Evolutionary conservation across 352 stramenopile genomes (phyloP).

Genomic region (Synura sp.): DNA sequence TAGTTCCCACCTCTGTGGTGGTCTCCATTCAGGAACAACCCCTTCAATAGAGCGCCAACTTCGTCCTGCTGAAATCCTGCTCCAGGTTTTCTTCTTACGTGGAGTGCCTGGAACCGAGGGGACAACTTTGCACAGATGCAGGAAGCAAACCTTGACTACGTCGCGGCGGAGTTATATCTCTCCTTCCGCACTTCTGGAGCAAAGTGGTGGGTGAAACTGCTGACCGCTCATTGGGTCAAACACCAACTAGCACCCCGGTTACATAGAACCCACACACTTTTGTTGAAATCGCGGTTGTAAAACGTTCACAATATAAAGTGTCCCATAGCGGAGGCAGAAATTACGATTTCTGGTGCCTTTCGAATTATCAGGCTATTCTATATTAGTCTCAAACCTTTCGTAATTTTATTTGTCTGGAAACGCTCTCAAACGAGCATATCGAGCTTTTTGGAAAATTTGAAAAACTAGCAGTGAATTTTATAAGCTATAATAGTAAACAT

Average conservation of each 20-base stretch:
- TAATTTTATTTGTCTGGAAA: too few species aligned
- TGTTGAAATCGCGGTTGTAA: too few species aligned
- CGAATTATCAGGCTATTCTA: too few species aligned
- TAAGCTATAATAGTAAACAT: too few species aligned
- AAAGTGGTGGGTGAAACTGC: neutral
- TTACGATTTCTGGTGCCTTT: too few species aligned
- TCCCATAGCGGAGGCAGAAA: too few species aligned
- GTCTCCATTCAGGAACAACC: slow-evolving; percentile 6
- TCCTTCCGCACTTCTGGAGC: neutral
- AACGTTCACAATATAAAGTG: too few species aligned
- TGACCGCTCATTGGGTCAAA: slow-evolving; percentile 15
- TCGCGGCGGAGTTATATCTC: slow-evolving; percentile 18
- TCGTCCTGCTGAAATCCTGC: neutral
- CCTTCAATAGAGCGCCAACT: neutral
- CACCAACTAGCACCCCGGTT: neutral
- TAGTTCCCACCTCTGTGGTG: neutral
- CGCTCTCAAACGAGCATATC: too few species aligned
- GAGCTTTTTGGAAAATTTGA: too few species aligned
- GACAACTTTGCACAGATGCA: neutral
- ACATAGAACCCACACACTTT: neutral
- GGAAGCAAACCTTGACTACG: slow-evolving; percentile 2
- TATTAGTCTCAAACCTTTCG: too few species aligned
- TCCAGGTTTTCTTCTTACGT: neutral
- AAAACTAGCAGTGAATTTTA: too few species aligned
- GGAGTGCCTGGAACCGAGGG: neutral